Evolutionary conservation across 140 eudicot species (phyloP).

Genomic region (Cichorium intybus): DNA sequence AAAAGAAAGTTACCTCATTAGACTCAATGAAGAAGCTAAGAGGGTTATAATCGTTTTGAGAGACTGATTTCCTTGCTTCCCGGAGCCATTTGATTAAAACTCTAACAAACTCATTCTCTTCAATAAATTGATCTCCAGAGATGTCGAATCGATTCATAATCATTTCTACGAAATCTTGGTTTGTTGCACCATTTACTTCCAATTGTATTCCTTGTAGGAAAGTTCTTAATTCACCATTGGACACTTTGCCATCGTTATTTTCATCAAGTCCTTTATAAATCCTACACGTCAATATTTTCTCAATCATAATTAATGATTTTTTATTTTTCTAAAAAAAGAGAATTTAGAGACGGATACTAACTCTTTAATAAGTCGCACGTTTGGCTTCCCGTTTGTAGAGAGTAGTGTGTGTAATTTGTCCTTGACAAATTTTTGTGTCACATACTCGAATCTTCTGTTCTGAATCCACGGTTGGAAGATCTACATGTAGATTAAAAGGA

Average conservation of each 20-base stretch:
- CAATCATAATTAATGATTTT: not conserved
- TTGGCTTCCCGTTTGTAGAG: slow-evolving; percentile 48
- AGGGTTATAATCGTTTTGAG: slow-evolving; percentile 25
- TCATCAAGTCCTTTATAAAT: slow-evolving; percentile 46
- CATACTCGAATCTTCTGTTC: slow-evolving; percentile 45
- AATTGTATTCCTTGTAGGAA: slow-evolving; percentile 45
- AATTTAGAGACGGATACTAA: slow-evolving; percentile 11
- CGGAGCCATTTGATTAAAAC: slow-evolving; percentile 43
- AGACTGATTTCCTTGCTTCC: slow-evolving; percentile 26
- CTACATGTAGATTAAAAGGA: slow-evolving; percentile 16
- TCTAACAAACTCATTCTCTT: slow-evolving; percentile 46
- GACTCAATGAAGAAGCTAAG: slow-evolving; percentile 26
- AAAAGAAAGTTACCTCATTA: slow-evolving; percentile 19
- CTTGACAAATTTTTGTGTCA: slow-evolving; percentile 47
- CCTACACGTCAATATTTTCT: slow-evolving; percentile 21
- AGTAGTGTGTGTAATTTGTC: slow-evolving; percentile 41
- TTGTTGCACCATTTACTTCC: slow-evolving; percentile 35
- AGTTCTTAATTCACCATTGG: slow-evolving; percentile 48
- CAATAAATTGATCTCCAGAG: slow-evolving; percentile 45
- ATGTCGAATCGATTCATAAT: slow-evolving; percentile 42
- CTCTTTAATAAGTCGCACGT: slow-evolving; percentile 42
- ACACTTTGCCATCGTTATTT: slow-evolving; percentile 43
- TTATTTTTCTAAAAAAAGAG: not conserved
- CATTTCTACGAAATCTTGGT: slow-evolving; percentile 29
- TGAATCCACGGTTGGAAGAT: slow-evolving; percentile 54